Conservation (phyloP, 2,329 filamentous ascomycete genomes). For the Ramularia endophylla region DNA sequence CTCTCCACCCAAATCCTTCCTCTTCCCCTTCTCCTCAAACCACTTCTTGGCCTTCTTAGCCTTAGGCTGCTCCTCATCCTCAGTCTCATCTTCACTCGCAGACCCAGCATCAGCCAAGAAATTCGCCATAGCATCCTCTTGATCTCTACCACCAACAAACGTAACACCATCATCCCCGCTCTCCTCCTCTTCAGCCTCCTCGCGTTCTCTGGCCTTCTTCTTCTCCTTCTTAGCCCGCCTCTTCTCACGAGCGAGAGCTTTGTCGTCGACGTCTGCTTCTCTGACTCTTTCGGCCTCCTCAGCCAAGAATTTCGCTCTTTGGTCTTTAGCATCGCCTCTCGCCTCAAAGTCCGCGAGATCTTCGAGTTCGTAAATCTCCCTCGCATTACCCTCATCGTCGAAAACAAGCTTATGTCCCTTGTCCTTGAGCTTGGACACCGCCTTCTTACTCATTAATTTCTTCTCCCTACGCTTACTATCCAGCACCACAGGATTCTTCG, state of each 20-base stretch:
- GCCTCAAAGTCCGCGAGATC: conserved; percentile 74
- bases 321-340: conserved; percentile 68
- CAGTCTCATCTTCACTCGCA: conserved; percentile 30
- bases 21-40: conserved; percentile 63
- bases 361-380: conserved; percentile 82
- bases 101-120: conserved; percentile 34
- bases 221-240: conserved; percentile 69
- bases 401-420: conserved; percentile 81
- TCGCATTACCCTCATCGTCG: conserved; percentile 83
- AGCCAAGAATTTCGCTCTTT: conserved; percentile 71
- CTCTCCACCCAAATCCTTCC: conserved; percentile 45
- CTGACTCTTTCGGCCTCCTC: conserved; percentile 65
- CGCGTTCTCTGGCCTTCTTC: conserved; percentile 60
- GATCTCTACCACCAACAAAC: conserved; percentile 17
- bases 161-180: conserved; percentile 20
- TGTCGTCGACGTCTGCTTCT: conserved; percentile 75
- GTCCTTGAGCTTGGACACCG: conserved; percentile 87
- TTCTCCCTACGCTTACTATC: conserved; percentile 96
- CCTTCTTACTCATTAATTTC: conserved; percentile 88
- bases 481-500: conserved; percentile 66
- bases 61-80: conserved; percentile 40
- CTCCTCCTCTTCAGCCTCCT: conserved; percentile 36
- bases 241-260: conserved; percentile 72
- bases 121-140: conserved; percentile 38
- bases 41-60: conserved; percentile 69